phyloP scores from a whole-genome alignment of 768 basidiomycete species.

The Russula dissimulans region DNA sequence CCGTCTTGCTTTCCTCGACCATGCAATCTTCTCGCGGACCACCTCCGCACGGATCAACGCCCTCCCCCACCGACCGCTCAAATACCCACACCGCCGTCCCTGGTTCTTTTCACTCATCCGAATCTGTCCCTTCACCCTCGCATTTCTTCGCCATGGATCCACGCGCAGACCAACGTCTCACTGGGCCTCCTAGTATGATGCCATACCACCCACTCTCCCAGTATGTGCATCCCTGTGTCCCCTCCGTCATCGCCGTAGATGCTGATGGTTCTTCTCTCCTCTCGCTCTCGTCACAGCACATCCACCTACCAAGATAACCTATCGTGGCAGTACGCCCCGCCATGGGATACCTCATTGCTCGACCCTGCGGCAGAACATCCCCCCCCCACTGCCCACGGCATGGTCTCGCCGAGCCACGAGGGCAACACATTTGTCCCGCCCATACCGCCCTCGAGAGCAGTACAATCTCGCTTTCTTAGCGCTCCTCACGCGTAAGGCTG shows the following conservation, averaged over 20 bases:
- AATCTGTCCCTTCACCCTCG: not conserved
- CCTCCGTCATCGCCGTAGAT: not conserved
- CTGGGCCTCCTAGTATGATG: slow-evolving; percentile 2
- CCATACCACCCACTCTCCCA: slow-evolving; percentile 3
- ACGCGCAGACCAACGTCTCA: slow-evolving; percentile 7
- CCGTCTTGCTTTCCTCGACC: not conserved
- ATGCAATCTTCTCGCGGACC: slow-evolving; percentile 12
- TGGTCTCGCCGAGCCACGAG: slow-evolving; percentile 8
- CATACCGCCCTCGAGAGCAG: not conserved
- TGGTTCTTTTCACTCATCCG: slow-evolving; percentile 1
- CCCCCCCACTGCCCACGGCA: not conserved
- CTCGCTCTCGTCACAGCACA: not conserved
- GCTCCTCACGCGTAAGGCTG: slow-evolving; percentile 2
- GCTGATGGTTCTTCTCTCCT: not conserved
- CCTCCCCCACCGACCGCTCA: slow-evolving; percentile 6
- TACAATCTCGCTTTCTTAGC: slow-evolving; percentile 1
- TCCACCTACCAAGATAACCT: slow-evolving; percentile 5
- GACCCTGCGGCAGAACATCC: not conserved
- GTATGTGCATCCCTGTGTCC: not conserved
- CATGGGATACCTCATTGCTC: slow-evolving; percentile 5
- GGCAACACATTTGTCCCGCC: slow-evolving; percentile 1
- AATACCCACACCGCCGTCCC: not conserved
- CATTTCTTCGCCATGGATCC: slow-evolving; percentile 4
- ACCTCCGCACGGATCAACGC: slow-evolving; percentile 8
- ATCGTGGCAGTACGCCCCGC: slow-evolving; percentile 1